These are phyloP conservation scores for Lolium rigidum DNA, from an alignment of 176 grass and related monocot species.

Conservation along the genomic window DNA sequence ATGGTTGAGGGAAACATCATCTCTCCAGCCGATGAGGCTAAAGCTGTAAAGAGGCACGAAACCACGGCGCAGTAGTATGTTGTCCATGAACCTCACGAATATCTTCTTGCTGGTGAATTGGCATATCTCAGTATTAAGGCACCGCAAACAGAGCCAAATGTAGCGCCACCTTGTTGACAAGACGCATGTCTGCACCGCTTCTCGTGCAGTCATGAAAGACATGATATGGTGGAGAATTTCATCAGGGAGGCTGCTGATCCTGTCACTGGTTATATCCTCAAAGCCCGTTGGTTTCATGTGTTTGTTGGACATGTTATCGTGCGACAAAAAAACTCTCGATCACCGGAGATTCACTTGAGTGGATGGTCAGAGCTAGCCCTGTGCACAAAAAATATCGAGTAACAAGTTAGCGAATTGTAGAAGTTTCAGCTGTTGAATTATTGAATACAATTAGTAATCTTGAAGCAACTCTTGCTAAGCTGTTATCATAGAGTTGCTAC, in stretches of 20 bases:
- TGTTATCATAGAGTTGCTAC: neutral
- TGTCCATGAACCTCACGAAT: slow-evolving; percentile 31
- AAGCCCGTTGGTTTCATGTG: neutral
- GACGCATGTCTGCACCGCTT: slow-evolving; percentile 11
- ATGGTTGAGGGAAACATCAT: slow-evolving; percentile 10
- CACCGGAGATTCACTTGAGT: neutral
- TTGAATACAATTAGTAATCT: too few relatives aligned
- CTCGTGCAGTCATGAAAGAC: slow-evolving; percentile 21
- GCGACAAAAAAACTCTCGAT: neutral
- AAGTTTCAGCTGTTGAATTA: too few relatives aligned
- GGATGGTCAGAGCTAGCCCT: neutral
- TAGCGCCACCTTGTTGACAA: slow-evolving; percentile 6
- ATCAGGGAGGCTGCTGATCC: slow-evolving; percentile 12
- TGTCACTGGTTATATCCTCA: neutral
- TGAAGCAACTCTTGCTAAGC: neutral
- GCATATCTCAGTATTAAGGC: neutral
- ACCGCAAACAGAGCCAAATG: neutral
- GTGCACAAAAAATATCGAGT: neutral
- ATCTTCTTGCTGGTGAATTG: neutral
- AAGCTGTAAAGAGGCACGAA: neutral
- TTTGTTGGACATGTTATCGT: neutral
- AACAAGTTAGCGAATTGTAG: neutral
- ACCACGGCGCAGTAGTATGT: slow-evolving; percentile 17
- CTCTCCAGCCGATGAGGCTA: neutral
- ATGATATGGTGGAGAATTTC: slow-evolving; percentile 17